These are phyloP conservation scores for Akanthomyces muscarius DNA, from an alignment of 2,329 filamentous ascomycete species.

Conservation along the genomic window DNA sequence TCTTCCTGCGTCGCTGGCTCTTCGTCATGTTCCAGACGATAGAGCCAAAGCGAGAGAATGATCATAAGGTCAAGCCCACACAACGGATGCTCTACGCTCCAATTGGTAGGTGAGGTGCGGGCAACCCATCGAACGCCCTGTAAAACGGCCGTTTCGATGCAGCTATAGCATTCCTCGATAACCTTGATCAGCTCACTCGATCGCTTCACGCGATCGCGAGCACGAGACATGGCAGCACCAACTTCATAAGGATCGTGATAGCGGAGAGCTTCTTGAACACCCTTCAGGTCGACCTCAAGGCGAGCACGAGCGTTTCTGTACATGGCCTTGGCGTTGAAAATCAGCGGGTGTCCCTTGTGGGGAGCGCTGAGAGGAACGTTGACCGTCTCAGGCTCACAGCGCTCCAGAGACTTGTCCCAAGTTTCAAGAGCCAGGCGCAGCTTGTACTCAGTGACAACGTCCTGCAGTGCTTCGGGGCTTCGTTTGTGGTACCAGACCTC, in stretches of 20 bases:
- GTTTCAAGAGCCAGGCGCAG: constrained; percentile 91
- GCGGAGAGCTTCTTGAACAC: constrained; percentile 89
- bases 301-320: constrained; percentile 91
- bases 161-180: constrained; percentile 95
- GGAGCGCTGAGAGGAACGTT: constrained; percentile 87
- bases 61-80: constrained; percentile 97
- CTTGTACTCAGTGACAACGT: constrained; percentile 98
- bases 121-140: constrained; percentile 97
- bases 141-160: constrained; percentile 89
- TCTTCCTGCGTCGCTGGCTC: constrained; percentile 84
- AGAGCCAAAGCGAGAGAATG: constrained; percentile 95
- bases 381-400: constrained; percentile 87
- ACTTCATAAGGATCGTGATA: constrained; percentile 98
- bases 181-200: constrained; percentile 98
- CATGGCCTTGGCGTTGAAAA: constrained; percentile 97
- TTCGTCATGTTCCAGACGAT: constrained; percentile 98
- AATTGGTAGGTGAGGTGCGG: constrained; percentile 95
- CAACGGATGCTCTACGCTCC: constrained; percentile 96
- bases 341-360: constrained; percentile 90
- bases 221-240: constrained; percentile 91
- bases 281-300: constrained; percentile 91
- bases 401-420: constrained; percentile 95
- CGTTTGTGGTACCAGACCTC: constrained; percentile 99
- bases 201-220: constrained; percentile 88
- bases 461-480: constrained; percentile 93